Conservation (phyloP, 108 stramenopile genomes). For the Skeletonema marinoi region DNA sequence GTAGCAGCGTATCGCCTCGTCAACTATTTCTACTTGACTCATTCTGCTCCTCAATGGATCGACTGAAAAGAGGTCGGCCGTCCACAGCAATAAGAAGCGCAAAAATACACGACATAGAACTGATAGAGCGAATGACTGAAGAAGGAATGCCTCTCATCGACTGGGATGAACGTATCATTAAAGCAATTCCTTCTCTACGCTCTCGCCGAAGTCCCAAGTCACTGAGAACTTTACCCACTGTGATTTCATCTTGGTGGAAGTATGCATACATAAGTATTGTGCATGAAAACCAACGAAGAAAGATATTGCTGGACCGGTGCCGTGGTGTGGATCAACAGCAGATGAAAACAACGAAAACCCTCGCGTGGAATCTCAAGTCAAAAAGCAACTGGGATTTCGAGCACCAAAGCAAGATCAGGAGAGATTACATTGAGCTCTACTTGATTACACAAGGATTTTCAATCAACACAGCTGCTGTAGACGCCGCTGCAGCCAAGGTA, state of each 20-base stretch:
- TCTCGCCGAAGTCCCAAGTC: conserved; percentile 9
- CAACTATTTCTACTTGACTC: conserved; percentile 63
- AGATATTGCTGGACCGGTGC: conserved; percentile 29
- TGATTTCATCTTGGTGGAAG: conserved; percentile 70
- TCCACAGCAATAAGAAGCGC: conserved; percentile 53
- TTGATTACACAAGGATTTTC: conserved; percentile 29
- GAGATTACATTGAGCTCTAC: conserved; percentile 72
- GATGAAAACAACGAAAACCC: conserved; percentile 38
- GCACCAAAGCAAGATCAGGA: conserved; percentile 53
- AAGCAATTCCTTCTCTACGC: conserved; percentile 29
- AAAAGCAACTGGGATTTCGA: conserved; percentile 45
- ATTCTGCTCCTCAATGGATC: conserved; percentile 46
- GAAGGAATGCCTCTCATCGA: conserved; percentile 31
- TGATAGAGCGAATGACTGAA: conserved; percentile 23
- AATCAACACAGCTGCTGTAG: neutral
- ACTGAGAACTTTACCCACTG: conserved; percentile 19
- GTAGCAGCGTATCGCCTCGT: conserved; percentile 54
- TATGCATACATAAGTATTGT: conserved; percentile 55
- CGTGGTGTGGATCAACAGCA: neutral
- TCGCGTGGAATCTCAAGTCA: conserved; percentile 16
- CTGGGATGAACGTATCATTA: conserved; percentile 28
- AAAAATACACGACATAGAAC: neutral
- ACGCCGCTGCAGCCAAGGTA: conserved; percentile 10
- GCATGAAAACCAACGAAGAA: conserved; percentile 59
- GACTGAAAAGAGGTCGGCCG: conserved; percentile 73